Conservation (phyloP, 164 flowering plant genomes). For the Taxillus chinensis region DNA sequence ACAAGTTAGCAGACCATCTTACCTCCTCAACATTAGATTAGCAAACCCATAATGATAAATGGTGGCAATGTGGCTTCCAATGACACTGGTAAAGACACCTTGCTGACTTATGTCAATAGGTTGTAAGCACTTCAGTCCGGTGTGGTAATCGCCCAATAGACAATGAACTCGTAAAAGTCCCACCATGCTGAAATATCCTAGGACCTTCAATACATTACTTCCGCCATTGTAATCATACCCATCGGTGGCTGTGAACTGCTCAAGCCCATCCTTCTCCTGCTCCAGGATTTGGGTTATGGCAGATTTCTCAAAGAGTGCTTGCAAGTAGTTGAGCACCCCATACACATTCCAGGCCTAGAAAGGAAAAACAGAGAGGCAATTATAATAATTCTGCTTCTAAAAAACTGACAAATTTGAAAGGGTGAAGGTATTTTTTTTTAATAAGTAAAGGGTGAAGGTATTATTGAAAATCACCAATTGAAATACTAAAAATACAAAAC, state of each 20-base stretch:
- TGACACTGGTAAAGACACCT: constrained; percentile 89
- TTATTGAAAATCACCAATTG: background rate
- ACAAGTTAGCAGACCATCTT: constrained; percentile 6
- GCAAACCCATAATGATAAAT: constrained; percentile 97
- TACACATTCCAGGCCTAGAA: constrained; percentile 94
- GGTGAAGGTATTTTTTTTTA: background rate
- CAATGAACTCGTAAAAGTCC: constrained; percentile 96
- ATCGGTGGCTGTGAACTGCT: constrained; percentile 86
- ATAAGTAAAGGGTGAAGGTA: background rate
- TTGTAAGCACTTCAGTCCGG: constrained; percentile 83
- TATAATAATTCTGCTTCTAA: too few relatives aligned
- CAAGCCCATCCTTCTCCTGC: constrained; percentile 88
- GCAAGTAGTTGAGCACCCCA: constrained; percentile 89
- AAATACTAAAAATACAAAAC: too few relatives aligned
- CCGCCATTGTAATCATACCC: constrained; percentile 97
- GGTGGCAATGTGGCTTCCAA: constrained; percentile 91
- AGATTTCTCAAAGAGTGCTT: constrained; percentile 98
- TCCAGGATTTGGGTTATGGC: constrained; percentile 71
- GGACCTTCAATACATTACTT: constrained; percentile 92
- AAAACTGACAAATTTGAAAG: too few relatives aligned
- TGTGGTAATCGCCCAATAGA: constrained; percentile 91
- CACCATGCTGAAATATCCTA: constrained; percentile 98
- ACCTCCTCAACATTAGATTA: constrained; percentile 95
- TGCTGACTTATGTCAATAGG: constrained; percentile 90
- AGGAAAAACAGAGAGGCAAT: background rate